Percentiles rank a stretch among this genome's conserved stretches.
Conservation (phyloP, 352 stramenopile species). For the Peronospora destructor region DNA sequence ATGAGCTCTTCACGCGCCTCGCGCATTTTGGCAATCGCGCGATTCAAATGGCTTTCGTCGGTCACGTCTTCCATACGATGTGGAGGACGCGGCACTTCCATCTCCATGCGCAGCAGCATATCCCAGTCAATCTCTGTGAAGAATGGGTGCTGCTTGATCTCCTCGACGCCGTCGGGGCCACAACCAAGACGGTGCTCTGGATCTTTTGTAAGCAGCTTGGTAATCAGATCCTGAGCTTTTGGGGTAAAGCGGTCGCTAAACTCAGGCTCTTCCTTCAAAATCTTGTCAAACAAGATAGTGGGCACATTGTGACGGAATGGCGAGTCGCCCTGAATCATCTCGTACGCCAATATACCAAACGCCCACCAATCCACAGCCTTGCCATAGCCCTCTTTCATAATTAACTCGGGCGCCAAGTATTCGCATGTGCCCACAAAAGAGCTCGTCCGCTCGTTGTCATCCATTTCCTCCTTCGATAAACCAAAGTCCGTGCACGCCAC, state of each 20-base stretch:
- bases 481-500: conserved; percentile 69
- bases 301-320: conserved; percentile 63
- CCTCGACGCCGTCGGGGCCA: conserved; percentile 49
- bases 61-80: conserved; percentile 72
- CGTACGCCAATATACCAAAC: conserved; percentile 66
- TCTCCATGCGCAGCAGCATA: conserved; percentile 42
- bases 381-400: conserved; percentile 63
- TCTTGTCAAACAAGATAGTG: conserved; percentile 72
- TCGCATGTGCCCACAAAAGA: conserved; percentile 73
- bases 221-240: conserved; percentile 60
- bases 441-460: conserved; percentile 56
- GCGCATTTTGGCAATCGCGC: conserved; percentile 60
- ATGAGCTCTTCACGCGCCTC: conserved; percentile 66
- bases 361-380: conserved; percentile 73
- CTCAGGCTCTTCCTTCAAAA: conserved; percentile 61
- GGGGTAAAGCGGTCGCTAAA: conserved; percentile 67
- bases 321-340: conserved; percentile 72
- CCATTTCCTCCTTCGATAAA: conserved; percentile 69
- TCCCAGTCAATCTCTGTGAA: conserved; percentile 70
- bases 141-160: conserved; percentile 68
- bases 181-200: conserved; percentile 44
- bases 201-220: conserved; percentile 51
- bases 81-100: conserved; percentile 59
- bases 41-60: conserved; percentile 53
- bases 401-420: conserved; percentile 65